phyloP scores from a whole-genome alignment of 306 rosid genomes.

The Datisca glomerata region DNA sequence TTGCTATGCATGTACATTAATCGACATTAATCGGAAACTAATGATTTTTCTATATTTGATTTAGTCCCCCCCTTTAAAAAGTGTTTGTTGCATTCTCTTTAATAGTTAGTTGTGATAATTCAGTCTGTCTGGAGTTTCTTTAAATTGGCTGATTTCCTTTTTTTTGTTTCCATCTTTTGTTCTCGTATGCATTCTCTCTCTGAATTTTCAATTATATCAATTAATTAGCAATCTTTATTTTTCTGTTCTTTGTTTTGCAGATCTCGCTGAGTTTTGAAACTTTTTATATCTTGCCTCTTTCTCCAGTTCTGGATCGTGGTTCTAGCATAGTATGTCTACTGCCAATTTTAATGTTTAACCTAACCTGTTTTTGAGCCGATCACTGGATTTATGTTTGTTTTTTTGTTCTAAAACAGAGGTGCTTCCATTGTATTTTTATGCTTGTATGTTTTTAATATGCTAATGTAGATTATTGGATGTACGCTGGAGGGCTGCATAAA shows the following conservation, averaged over 20 bases:
- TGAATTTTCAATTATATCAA: neutral
- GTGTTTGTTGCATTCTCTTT: too few relatives aligned
- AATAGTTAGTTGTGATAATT: neutral
- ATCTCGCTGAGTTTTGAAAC: conserved; percentile 76
- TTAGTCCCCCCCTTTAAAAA: too few relatives aligned
- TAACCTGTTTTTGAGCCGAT: conserved; percentile 13
- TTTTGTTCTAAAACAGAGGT: conserved; percentile 4
- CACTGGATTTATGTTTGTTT: conserved; percentile 7
- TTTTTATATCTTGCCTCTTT: conserved; percentile 78
- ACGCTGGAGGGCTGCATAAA: conserved; percentile 68
- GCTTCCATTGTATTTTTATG: conserved; percentile 2
- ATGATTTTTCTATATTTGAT: too few relatives aligned
- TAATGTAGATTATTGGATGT: conserved; percentile 42
- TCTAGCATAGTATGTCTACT: conserved; percentile 43
- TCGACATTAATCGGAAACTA: too few relatives aligned
- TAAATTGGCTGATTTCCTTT: neutral
- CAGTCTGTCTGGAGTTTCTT: neutral
- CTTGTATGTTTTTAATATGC: conserved; percentile 9
- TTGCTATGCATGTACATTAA: too few relatives aligned
- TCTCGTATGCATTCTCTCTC: too few relatives aligned
- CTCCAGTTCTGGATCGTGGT: conserved; percentile 31
- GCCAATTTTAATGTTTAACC: conserved; percentile 14
- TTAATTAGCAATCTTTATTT: conserved; percentile 1
- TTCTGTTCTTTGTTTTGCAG: conserved; percentile 35
- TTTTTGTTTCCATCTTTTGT: neutral